Base-by-base conservation (phyloP, 202 grass and related monocot genomes). In the Schoenoplectus tabernaemontani region DNA sequence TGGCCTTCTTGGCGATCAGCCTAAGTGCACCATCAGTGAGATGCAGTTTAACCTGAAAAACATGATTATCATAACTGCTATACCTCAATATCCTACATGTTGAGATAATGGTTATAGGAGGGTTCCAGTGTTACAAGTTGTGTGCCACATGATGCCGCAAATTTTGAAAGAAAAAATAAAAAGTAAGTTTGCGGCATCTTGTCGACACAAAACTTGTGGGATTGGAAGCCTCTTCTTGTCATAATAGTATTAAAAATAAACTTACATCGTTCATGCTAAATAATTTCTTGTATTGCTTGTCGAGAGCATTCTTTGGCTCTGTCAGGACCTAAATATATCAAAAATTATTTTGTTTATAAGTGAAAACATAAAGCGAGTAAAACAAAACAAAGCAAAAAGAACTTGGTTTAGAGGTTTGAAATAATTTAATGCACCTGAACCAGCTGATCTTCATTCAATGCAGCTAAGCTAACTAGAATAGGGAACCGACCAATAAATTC, bases 401-500 rank as follows among this genome's bases (percentile, higher is more conserved):
- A n/a, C n/a, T 34, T 36, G 9, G 2, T 75, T 54, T 5, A 56
- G 15, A 54, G 10, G 10, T 64, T 80, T 33, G 50, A 53, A 62
- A 79, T 56, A 10, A 51, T 83, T 83, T 83, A 34, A 53, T 10
- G 36, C 86, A 96, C 96, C 89, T 96, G 88, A 88, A 99, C 90
- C 67, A 99, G 90, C 84, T 99, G 92, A 59, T 93, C 88, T 74
- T 99, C 88, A 36, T 87, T 96, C 84, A 99, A 86, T 77, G 96
- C 92, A 54, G 81, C 51, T 60, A 99, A 88, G 79, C 92, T 99
- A 78, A 99, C 92, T 41, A 99, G 85, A 76, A 99, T 84, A 78
- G 96, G 96, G 64, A 99, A 99, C 32, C 96, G 89, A 62, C 96
- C 96, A 93, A 99, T 90, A 86, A 99, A 99, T 85, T 99, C 96